Evolutionary conservation across 106 monocot genomes (phyloP).

Genomic region (Dioscorea zingiberensis): DNA sequence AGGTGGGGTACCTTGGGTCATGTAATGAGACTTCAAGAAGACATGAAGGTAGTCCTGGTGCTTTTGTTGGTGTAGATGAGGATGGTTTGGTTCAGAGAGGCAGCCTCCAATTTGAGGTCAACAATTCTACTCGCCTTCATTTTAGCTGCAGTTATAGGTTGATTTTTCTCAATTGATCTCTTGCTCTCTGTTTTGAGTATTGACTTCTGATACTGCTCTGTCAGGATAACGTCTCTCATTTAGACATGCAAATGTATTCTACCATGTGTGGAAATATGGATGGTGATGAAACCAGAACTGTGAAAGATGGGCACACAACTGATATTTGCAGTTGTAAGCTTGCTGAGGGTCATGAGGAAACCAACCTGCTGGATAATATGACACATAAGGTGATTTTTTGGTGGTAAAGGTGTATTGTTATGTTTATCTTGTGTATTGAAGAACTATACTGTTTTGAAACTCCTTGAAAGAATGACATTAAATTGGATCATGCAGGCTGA

Average conservation of each 20-base stretch:
- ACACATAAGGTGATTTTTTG: not conserved
- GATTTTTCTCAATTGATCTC: no score
- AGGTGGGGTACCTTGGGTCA: not conserved
- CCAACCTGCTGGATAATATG: slow-evolving; percentile 3
- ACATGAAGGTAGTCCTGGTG: slow-evolving; percentile 7
- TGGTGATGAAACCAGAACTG: slow-evolving; percentile 2
- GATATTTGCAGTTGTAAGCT: slow-evolving; percentile 9
- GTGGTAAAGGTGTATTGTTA: not conserved
- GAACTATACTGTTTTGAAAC: no score
- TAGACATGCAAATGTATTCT: slow-evolving; percentile 5
- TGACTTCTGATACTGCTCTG: not conserved
- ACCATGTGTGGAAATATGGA: slow-evolving; percentile 7
- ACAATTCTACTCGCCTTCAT: no score
- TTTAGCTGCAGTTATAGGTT: no score
- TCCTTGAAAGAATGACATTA: no score
- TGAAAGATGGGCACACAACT: slow-evolving; percentile 9
- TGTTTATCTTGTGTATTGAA: no score
- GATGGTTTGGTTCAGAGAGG: slow-evolving; percentile 10
- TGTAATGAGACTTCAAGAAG: slow-evolving; percentile 4
- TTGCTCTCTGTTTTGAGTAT: no score
- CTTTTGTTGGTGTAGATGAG: slow-evolving; percentile 10
- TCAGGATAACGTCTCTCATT: not conserved
- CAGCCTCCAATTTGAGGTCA: slow-evolving; percentile 24
- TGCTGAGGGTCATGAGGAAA: not conserved
- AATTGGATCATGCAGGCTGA: slow-evolving; percentile 14